Base-by-base conservation (phyloP, 2,329 filamentous ascomycete species). In the Fusarium virguliforme region DNA sequence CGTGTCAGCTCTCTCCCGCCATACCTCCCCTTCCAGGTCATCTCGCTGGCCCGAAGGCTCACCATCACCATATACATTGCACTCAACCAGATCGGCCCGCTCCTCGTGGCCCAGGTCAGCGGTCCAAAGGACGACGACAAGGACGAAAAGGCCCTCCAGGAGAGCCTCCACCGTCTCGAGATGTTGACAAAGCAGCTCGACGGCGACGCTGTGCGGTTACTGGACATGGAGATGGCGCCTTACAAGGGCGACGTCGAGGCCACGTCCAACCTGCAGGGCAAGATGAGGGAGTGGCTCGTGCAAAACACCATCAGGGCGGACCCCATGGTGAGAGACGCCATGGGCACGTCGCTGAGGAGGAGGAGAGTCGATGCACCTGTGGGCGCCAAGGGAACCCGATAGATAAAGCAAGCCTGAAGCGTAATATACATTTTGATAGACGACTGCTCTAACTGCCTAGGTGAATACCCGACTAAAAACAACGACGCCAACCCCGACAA, bases 251-350 rank as follows among this genome's bases (percentile, higher is more conserved):
- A 97, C 76, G 83, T 87, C 37, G 86, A 88, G 67, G 85, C 85
- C n/a, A 83, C 92, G 51, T 85, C 84, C 48, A 89, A 89, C 40
- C 68, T 83, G 15, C 88, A 90, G 68, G 86, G 87, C 41, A 92
- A 92, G 75, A 88, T 98, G 82, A 92, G 91, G 81, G 93, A 96
- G 76, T 97, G 94, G 87, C 84, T 98, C 73, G 90, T 98, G 56
- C 90, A 97, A 79, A 97, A 97, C 77, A 95, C 91, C 13, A 92
- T 97, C 65, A 87, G 90, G 72, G 89, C 88, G 53, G 93, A 95
- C 80, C 91, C 91, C 1, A 93, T 95, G 82, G 95, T 98, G 8
- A 88, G 91, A 73, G 91, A 94, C 79, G 94, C 94, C 1, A 85
- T 97, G 73, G 90, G 90, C 26, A 87, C 86, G 64, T 90, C 90